Evolutionary conservation across 2,329 filamentous ascomycete genomes (phyloP).

Genomic region (Neonectria ditissima): DNA sequence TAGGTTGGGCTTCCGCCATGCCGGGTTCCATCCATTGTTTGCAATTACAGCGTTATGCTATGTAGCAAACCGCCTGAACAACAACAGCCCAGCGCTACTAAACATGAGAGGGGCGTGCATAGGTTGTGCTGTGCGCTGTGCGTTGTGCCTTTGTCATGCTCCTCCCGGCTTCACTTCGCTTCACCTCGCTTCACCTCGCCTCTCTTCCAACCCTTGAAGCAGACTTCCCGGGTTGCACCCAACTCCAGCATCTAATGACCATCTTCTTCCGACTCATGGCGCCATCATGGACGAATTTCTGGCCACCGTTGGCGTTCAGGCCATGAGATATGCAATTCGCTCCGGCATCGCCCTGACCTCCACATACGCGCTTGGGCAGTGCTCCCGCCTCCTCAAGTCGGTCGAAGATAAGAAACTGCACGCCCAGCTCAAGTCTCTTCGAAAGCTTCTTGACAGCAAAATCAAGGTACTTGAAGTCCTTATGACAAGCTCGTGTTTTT

Average conservation of each 20-base stretch:
- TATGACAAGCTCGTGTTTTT: not conserved
- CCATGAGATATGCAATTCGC: conserved; percentile 91
- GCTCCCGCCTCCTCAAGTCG: conserved; percentile 79
- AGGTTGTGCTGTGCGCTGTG: no score
- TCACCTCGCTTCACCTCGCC: conserved; percentile 5
- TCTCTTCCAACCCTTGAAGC: conserved; percentile 12
- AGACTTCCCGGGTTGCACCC: conserved; percentile 5
- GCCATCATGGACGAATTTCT: conserved; percentile 76
- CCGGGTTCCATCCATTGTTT: conserved; percentile 1
- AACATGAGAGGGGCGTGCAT: conserved; percentile 29
- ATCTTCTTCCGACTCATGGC: conserved; percentile 15
- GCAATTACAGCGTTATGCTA: conserved; percentile 8
- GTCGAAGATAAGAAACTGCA: conserved; percentile 78
- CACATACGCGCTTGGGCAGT: conserved; percentile 85
- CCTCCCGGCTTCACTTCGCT: conserved; percentile 2
- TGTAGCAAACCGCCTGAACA: conserved; percentile 4
- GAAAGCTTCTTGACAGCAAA: conserved; percentile 83
- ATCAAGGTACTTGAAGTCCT: conserved; percentile 73
- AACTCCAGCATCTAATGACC: conserved; percentile 5
- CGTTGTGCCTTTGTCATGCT: conserved; percentile 16
- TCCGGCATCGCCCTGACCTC: conserved; percentile 89
- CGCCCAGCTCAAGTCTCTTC: conserved; percentile 75
- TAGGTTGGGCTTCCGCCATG: not conserved
- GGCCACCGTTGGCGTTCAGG: conserved; percentile 70
- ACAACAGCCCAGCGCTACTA: not conserved